phyloP scores from a whole-genome alignment of 1,284 basidiomycete genomes.

The Phylloporus gajari region DNA sequence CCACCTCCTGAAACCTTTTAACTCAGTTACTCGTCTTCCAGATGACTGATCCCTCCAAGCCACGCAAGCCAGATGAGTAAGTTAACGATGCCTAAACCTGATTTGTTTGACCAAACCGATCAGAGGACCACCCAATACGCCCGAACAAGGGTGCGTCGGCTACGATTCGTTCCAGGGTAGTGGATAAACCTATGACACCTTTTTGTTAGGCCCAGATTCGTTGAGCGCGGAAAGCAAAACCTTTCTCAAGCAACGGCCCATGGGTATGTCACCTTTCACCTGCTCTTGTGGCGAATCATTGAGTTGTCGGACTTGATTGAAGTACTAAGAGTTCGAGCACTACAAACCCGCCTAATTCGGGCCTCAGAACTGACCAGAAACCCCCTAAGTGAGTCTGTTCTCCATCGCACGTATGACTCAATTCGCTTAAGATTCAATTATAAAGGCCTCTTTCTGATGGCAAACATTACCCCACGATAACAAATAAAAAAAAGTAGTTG shows the following conservation, averaged over 20 bases:
- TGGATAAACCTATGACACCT: too few species aligned
- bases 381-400: not conserved
- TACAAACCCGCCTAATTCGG: not conserved
- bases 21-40: not conserved
- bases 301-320: not conserved
- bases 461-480: too few species aligned
- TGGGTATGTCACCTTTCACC: not conserved
- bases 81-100: not conserved
- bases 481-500: too few species aligned
- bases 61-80: not conserved
- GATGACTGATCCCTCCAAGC: not conserved
- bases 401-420: not conserved
- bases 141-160: not conserved
- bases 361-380: not conserved
- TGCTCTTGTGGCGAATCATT: not conserved
- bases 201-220: not conserved
- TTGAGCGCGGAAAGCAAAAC: not conserved
- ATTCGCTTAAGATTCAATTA: too few species aligned
- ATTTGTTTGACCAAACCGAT: not conserved
- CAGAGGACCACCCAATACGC: not conserved
- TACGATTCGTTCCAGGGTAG: not conserved
- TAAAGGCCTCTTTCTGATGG: too few species aligned
- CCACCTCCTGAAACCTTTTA: not conserved
- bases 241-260: too few species aligned
- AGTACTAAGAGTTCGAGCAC: not conserved